Base-by-base conservation (phyloP, 768 basidiomycete genomes). In the Lactarius tabidus region DNA sequence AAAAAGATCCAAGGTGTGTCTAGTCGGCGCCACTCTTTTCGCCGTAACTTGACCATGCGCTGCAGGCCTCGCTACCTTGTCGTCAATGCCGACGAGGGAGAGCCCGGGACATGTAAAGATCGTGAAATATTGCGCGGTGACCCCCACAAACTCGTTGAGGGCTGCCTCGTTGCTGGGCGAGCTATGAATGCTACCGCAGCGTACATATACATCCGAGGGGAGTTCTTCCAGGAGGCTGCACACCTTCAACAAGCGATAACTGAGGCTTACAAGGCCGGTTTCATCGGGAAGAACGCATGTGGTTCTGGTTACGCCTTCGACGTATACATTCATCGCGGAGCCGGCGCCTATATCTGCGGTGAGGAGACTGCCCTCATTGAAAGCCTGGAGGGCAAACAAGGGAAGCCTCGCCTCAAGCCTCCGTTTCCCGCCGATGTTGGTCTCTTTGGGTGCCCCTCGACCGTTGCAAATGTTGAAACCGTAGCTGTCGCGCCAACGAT, bases 201-300 rank as follows among this genome's bases (percentile, higher is more conserved):
- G n/a, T 99, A 98, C 82, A 98, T 99, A 77, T 99, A 99, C 79
- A 94, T 98, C 72, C 95, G 96, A 66, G 96, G 96, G 69, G 96
- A 99, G 76, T 99, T 98, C 79, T 87, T 90, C 77, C 93, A 95
- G 75, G 96, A 98, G 76, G 95, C 95, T 0, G 83, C 85, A 0
- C 95, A 97, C 75, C 84, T 98, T 45, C 92, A 95, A 75, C 92
- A 95, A 75, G 96, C 96, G 60, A 97, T 99, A 77, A 83, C 87
- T 70, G 95, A 98, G 73, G 95, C 96, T 3, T 98, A 99, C 80
- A 85, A 86, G 58, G 87, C 87, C 41, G 95, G 95, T 6, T 80
- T 93, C 60, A 77, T 98, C 63, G 96, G 96, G 63, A 90, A 91
- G 76, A 83, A 97, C 74, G 90, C 95, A 0, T 98, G 95, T 76